A percentile compares a stretch with the other conserved stretches of the same genome.
These are phyloP conservation scores for Penicillium maclennaniae DNA, from an alignment of 495 filamentous ascomycete species.

Conservation along the genomic window DNA sequence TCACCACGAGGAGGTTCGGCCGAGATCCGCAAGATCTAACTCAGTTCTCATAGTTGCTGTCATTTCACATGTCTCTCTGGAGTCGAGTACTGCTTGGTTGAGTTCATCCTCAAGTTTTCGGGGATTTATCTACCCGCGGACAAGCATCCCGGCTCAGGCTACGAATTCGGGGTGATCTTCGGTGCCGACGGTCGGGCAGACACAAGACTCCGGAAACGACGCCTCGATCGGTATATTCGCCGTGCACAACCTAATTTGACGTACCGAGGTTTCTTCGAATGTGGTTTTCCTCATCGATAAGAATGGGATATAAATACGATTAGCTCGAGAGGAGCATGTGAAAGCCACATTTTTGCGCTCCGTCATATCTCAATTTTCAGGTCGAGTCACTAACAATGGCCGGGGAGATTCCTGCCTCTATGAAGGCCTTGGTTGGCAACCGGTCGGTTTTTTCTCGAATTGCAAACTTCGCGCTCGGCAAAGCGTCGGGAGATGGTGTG, in stretches of 20 bases:
- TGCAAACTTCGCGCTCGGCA: conserved; percentile 1
- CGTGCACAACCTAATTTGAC: background rate
- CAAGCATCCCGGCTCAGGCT: background rate
- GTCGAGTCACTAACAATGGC: conserved; percentile 3
- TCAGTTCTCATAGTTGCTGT: background rate
- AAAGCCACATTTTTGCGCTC: background rate
- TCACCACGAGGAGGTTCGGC: background rate
- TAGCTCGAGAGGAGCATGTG: background rate
- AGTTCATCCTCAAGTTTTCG: background rate
- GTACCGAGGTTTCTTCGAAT: conserved; percentile 8
- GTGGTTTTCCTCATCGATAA: conserved; percentile 2
- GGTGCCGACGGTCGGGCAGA: conserved; percentile 2
- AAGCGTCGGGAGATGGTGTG: conserved; percentile 8
- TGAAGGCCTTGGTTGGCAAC: conserved; percentile 9
- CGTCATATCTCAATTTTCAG: background rate
- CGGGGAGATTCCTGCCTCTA: conserved; percentile 1
- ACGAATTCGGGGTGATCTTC: background rate
- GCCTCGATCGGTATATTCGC: background rate
- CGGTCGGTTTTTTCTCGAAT: conserved; percentile 4
- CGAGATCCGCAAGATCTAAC: background rate
- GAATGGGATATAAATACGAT: background rate
- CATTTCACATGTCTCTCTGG: background rate
- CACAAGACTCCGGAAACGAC: background rate
- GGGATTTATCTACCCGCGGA: background rate
- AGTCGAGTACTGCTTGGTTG: background rate